Percentiles rank a stretch among this genome's conserved stretches.
These are phyloP conservation scores for Backusella macrospora DNA, from an alignment of 192 early-diverging fungal species.

Conservation along the genomic window DNA sequence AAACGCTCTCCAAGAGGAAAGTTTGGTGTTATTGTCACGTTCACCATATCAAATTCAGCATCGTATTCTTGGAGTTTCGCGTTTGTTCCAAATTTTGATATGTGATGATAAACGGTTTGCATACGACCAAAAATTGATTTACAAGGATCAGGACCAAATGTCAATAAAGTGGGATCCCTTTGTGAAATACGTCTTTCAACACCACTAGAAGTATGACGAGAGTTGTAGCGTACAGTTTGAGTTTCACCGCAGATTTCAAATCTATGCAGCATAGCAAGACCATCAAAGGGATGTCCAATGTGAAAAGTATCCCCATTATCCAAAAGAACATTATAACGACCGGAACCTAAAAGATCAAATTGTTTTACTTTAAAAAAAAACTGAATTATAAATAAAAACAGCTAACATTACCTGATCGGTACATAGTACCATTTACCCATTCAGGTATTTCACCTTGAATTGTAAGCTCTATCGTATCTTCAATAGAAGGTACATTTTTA, in stretches of 20 bases:
- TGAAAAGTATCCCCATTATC: slow-evolving; percentile 43
- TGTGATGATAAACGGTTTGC: slow-evolving; percentile 37
- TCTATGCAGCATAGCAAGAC: slow-evolving; percentile 41
- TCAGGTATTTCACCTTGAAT: slow-evolving; percentile 30
- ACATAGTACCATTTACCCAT: slow-evolving; percentile 42
- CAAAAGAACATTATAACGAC: slow-evolving; percentile 36
- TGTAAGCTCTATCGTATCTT: background rate
- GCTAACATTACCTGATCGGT: slow-evolving; percentile 29
- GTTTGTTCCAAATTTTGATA: slow-evolving; percentile 30
- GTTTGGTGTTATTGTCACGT: slow-evolving; percentile 45
- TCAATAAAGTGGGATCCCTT: slow-evolving; percentile 39
- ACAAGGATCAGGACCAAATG: slow-evolving; percentile 45
- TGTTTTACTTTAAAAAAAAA: background rate
- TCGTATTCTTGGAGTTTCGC: slow-evolving; percentile 29
- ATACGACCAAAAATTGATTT: slow-evolving; percentile 42
- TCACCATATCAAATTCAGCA: slow-evolving; percentile 45
- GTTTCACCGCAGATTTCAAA: slow-evolving; percentile 33
- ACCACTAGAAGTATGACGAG: slow-evolving; percentile 40
- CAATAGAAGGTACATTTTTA: slow-evolving; percentile 35
- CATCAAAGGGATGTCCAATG: slow-evolving; percentile 44
- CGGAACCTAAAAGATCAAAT: slow-evolving; percentile 24
- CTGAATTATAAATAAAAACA: background rate
- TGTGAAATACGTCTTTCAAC: slow-evolving; percentile 35
- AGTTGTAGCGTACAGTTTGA: slow-evolving; percentile 33
- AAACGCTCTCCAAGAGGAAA: slow-evolving; percentile 36